Evolutionary conservation across 495 filamentous ascomycete species (phyloP).

Genomic region (Recurvomyces mirabilis): DNA sequence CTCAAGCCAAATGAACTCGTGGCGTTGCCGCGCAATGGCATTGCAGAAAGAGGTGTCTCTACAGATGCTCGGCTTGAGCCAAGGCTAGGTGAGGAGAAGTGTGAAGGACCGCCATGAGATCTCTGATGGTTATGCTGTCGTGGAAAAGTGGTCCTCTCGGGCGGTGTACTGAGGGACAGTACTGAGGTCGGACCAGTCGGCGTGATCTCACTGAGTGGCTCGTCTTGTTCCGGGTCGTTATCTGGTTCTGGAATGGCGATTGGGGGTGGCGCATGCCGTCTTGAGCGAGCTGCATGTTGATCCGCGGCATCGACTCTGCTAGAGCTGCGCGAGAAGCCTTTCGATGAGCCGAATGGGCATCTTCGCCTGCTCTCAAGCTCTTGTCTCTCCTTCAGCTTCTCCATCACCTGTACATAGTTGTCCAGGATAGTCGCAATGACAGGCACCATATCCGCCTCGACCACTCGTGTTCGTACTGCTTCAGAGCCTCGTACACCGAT

Average conservation of each 20-base stretch:
- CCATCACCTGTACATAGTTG: slow-evolving; percentile 94
- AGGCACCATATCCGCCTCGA: slow-evolving; percentile 97
- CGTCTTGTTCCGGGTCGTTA: slow-evolving; percentile 37
- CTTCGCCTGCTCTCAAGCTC: slow-evolving; percentile 51
- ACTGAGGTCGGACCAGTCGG: slow-evolving; percentile 41
- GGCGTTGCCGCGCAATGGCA: slow-evolving; percentile 41
- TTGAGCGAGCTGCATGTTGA: slow-evolving; percentile 26
- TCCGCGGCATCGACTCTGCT: slow-evolving; percentile 24
- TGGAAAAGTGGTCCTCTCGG: slow-evolving; percentile 59
- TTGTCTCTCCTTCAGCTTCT: slow-evolving; percentile 74
- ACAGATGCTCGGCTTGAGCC: slow-evolving; percentile 20
- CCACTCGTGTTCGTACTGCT: slow-evolving; percentile 80
- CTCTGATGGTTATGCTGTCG: slow-evolving; percentile 51
- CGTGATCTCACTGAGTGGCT: slow-evolving; percentile 47
- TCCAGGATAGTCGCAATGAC: slow-evolving; percentile 98
- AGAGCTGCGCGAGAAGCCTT: slow-evolving; percentile 26
- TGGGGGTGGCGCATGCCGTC: slow-evolving; percentile 59
- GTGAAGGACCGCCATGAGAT: slow-evolving; percentile 46
- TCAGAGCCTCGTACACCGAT: slow-evolving; percentile 95
- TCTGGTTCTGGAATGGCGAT: slow-evolving; percentile 62
- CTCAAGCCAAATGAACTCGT: slow-evolving; percentile 55
- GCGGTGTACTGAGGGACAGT: slow-evolving; percentile 60
- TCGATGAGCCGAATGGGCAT: slow-evolving; percentile 14
- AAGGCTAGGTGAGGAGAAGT: slow-evolving; percentile 12
- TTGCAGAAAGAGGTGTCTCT: slow-evolving; percentile 56